Base-by-base conservation (phyloP, 805 yeast genomes). In the Grigorovia transvaalensis region DNA sequence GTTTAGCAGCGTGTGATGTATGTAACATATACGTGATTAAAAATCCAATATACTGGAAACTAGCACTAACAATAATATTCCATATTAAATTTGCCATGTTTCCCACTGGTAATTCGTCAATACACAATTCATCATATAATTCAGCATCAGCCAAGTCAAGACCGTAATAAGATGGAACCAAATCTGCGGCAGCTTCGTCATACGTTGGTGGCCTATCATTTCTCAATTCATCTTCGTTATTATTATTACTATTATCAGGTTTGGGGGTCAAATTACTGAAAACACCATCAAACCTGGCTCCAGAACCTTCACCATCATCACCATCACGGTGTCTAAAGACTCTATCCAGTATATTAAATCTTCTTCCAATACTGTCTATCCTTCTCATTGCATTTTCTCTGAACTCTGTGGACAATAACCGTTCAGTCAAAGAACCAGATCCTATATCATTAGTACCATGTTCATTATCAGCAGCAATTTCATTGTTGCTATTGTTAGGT, bases 91-190 rank as follows among this genome's bases (percentile, higher is more conserved):
- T 88, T 41, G 95, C 81, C n/a, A 86, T 66, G 61, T 85, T 85
- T 2, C 99, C 99, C 33, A 91, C 98, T 0, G 99, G 98, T 57
- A 93, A 73, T 0, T 97, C 98, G 58, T 91, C 96, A 35, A 93
- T 88, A 68, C 88, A 88, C 18, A 93, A 83, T 66, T 91, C 98
- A 63, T 93, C 97, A 59, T 79, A 83, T 57, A 67, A 53, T 30
- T 62, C 67, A 40, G 73, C 75, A 67, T 73, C 72, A 9, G 84
- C 88, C 5, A 95, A 86, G 5, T 88, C 79, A 63, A 89, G 76
- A 44, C 93, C 99, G 95, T 97, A 93, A 68, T 93, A 93, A 43
- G 96, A 96, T 0, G 99, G 99, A 0, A 95, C 81, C 15, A 93
- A 79, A 65, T 93, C 99, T 2, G 88, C 85, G 0, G 96, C 88